Evolutionary conservation across 345 rosid species (phyloP).

Genomic region (Citrus hindsii): DNA sequence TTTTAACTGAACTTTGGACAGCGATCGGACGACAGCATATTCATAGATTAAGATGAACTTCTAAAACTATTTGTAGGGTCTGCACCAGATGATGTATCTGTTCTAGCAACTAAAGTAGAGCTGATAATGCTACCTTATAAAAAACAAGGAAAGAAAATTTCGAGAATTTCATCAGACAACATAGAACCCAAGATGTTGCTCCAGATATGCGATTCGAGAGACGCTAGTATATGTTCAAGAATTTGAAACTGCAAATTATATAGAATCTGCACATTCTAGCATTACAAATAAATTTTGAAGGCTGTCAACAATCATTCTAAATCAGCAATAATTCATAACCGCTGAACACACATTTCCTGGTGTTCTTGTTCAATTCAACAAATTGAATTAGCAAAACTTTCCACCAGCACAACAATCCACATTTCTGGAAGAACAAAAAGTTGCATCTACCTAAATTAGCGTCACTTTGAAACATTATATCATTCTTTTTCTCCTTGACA

Average conservation of each 20-base stretch:
- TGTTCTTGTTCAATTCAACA: background rate
- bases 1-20: background rate
- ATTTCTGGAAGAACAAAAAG: conserved; percentile 4
- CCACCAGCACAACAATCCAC: conserved; percentile 20
- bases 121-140: background rate
- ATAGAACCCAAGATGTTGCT: background rate
- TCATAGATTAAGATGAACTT: background rate
- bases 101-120: background rate
- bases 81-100: background rate
- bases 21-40: background rate
- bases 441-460: conserved; percentile 8
- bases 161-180: background rate
- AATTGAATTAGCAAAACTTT: conserved; percentile 13
- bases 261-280: conserved; percentile 4
- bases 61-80: background rate
- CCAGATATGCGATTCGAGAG: background rate
- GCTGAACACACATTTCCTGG: background rate
- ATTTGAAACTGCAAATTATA: background rate
- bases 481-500: background rate
- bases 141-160: background rate
- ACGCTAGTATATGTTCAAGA: background rate
- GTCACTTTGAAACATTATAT: background rate
- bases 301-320: background rate
- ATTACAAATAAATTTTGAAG: conserved; percentile 1
- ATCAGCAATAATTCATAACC: background rate